Conservation (phyloP, 441 rosid species). For the Capsella rubella region DNA sequence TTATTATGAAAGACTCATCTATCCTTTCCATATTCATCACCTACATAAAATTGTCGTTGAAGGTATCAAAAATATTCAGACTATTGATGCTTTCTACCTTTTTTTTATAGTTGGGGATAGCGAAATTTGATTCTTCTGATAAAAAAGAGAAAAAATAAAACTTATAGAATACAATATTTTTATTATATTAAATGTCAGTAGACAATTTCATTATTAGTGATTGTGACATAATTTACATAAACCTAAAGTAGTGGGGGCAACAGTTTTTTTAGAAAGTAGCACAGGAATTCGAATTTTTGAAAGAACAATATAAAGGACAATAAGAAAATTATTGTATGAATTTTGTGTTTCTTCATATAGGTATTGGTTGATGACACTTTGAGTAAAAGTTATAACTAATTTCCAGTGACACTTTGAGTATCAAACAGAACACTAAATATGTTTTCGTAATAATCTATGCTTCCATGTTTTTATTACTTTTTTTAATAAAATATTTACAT, state of each 20-base stretch:
- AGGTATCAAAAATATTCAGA: slow-evolving; percentile 38
- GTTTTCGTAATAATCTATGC: too few relatives aligned
- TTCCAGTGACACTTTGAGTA: neutral
- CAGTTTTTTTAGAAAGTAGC: neutral
- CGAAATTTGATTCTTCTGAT: slow-evolving; percentile 35
- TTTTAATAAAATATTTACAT: too few relatives aligned
- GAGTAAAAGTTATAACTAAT: neutral
- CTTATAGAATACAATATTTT: neutral
- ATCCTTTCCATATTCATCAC: too few relatives aligned
- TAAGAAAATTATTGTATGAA: neutral
- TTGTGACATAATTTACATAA: slow-evolving; percentile 11
- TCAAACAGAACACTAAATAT: neutral
- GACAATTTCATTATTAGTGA: slow-evolving; percentile 31
- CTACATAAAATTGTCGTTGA: slow-evolving; percentile 30
- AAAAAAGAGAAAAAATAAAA: slow-evolving; percentile 7
- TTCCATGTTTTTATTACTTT: too few relatives aligned
- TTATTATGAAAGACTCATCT: too few relatives aligned
- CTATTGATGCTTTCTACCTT: slow-evolving; percentile 35
- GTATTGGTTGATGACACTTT: neutral
- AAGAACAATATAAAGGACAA: neutral
- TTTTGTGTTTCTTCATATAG: neutral
- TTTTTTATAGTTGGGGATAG: slow-evolving; percentile 23
- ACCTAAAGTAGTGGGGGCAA: neutral
- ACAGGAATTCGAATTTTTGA: neutral
- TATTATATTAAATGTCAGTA: slow-evolving; percentile 15